Percentiles rank a stretch among this genome's conserved stretches.
These are phyloP conservation scores for Aspergillus saccharolyticus DNA, from an alignment of 495 filamentous ascomycete species.

Conservation along the genomic window DNA sequence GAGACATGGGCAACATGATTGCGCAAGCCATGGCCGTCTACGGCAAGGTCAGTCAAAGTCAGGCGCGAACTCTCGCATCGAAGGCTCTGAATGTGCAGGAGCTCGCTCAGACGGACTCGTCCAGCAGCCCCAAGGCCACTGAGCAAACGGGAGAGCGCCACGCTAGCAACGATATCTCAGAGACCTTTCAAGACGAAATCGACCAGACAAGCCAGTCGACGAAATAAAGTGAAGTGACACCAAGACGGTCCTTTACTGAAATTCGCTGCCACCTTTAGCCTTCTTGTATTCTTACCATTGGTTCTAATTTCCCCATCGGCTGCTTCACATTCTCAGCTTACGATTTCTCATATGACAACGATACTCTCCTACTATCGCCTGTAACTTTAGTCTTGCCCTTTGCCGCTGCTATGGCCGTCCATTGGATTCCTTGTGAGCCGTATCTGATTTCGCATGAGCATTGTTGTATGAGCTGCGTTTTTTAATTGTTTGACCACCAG, in stretches of 20 bases:
- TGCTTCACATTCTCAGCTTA: constrained; percentile 6
- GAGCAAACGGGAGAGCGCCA: constrained; percentile 20
- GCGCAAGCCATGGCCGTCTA: constrained; percentile 93
- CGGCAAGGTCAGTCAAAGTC: constrained; percentile 84
- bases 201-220: constrained; percentile 46
- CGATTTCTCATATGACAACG: neutral
- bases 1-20: constrained; percentile 97
- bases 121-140: neutral
- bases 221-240: constrained; percentile 14
- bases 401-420: neutral
- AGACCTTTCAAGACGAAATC: constrained; percentile 49
- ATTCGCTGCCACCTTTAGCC: constrained; percentile 1
- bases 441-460: neutral
- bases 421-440: neutral
- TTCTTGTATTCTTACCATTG: constrained; percentile 1
- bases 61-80: constrained; percentile 63
- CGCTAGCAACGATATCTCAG: constrained; percentile 35
- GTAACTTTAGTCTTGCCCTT: constrained; percentile 8
- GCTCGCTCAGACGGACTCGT: neutral
- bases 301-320: neutral
- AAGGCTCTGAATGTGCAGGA: constrained; percentile 36
- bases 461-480: neutral
- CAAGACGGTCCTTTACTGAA: neutral
- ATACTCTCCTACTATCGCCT: neutral
- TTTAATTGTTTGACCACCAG: neutral